A percentile compares a stretch with the other conserved stretches of the same genome.
These are phyloP conservation scores for Trichoderma sp. DNA, from an alignment of 2,329 filamentous ascomycete species.

Conservation along the genomic window DNA sequence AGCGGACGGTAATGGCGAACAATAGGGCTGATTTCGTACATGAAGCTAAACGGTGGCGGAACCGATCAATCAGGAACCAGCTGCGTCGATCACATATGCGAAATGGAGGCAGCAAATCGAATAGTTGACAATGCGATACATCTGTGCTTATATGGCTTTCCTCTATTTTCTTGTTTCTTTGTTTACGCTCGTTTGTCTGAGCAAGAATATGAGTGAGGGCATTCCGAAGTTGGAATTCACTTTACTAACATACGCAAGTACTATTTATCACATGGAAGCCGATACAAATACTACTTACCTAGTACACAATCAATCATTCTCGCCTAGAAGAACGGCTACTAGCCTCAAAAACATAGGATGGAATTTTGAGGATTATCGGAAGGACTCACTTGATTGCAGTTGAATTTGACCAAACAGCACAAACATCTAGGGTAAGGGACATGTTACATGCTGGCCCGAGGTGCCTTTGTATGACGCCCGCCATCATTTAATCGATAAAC, in stretches of 20 bases:
- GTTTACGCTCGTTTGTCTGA: background rate
- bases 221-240: fast-evolving
- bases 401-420: too few species aligned
- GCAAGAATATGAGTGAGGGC: background rate
- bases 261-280: background rate
- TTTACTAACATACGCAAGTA: background rate
- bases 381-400: background rate
- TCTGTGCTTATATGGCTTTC: background rate
- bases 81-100: background rate
- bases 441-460: too few species aligned
- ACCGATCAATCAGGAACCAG: background rate
- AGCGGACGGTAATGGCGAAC: constrained; percentile 8
- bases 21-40: constrained; percentile 18
- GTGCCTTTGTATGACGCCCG: background rate
- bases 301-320: background rate
- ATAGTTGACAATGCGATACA: background rate
- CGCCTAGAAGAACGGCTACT: fast-evolving
- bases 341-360: background rate
- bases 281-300: fast-evolving
- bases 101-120: background rate
- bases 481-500: background rate
- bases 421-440: background rate
- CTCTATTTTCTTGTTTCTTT: background rate
- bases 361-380: background rate
- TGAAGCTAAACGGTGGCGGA: background rate